Conservation (phyloP, 140 eudicot species). For the Erigeron philadelphicus region DNA sequence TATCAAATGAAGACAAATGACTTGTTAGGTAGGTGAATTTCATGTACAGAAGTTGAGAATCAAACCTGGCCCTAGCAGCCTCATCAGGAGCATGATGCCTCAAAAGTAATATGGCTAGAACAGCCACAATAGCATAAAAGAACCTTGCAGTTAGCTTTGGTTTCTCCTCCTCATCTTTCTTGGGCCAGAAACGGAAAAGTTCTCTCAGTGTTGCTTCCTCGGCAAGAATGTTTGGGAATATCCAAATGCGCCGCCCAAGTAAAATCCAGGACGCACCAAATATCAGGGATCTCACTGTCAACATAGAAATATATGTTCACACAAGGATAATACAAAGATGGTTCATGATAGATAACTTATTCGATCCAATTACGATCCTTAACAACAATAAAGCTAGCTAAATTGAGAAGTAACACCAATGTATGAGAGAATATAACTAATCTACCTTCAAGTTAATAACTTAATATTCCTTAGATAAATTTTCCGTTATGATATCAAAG, state of each 20-base stretch:
- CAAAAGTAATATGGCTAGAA: slow-evolving; percentile 55
- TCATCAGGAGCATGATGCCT: slow-evolving; percentile 99
- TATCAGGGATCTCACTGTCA: slow-evolving; percentile 72
- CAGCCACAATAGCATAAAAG: slow-evolving; percentile 68
- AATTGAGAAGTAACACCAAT: too few species aligned
- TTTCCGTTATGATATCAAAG: neutral
- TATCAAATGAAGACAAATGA: neutral
- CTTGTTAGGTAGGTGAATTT: neutral
- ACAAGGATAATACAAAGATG: neutral
- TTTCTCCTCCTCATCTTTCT: slow-evolving; percentile 82
- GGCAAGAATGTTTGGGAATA: slow-evolving; percentile 93
- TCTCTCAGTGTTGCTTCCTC: slow-evolving; percentile 93
- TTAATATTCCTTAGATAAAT: too few species aligned
- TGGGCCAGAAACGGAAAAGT: slow-evolving; percentile 90
- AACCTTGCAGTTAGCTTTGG: slow-evolving; percentile 93
- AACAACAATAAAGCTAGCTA: neutral
- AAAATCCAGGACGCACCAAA: slow-evolving; percentile 78
- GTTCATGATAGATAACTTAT: neutral
- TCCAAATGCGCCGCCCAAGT: slow-evolving; percentile 90
- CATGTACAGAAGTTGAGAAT: slow-evolving; percentile 2
- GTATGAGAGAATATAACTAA: too few species aligned
- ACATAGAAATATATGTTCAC: slow-evolving; percentile 6
- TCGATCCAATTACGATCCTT: neutral
- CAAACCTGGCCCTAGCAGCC: slow-evolving; percentile 98
- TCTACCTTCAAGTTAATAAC: too few species aligned